A percentile compares a stretch with the other conserved stretches of the same genome.
These are phyloP conservation scores for Citrullus colocynthis DNA, from an alignment of 306 rosid species.

Conservation along the genomic window DNA sequence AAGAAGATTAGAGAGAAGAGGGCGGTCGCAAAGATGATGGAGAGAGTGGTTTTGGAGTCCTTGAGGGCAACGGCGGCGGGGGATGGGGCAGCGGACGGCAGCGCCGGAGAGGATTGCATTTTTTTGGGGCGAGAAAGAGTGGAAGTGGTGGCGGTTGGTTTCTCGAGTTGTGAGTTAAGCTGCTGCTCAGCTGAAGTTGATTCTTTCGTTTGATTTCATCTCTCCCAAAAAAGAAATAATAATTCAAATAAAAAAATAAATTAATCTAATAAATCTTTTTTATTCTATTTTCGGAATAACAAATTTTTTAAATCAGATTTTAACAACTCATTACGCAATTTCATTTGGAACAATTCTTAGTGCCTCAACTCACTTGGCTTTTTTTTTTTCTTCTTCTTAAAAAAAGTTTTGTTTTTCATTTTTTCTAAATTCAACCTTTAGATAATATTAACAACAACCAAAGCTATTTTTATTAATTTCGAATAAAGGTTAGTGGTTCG, in stretches of 20 bases:
- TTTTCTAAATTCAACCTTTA: too few species aligned
- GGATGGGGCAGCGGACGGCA: not conserved
- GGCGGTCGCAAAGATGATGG: slow-evolving; percentile 35
- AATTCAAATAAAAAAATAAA: not conserved
- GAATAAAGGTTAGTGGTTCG: too few species aligned
- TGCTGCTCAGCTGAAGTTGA: not conserved
- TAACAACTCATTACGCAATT: too few species aligned
- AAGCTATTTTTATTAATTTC: too few species aligned
- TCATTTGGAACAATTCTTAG: too few species aligned
- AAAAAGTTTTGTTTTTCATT: too few species aligned
- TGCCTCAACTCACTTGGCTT: too few species aligned
- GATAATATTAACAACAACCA: too few species aligned
- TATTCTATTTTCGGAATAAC: too few species aligned
- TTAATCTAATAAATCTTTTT: too few species aligned
- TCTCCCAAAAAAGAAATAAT: not conserved
- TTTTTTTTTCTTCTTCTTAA: too few species aligned
- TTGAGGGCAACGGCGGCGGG: slow-evolving; percentile 18
- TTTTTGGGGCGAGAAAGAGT: not conserved
- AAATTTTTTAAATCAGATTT: too few species aligned
- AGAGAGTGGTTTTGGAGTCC: slow-evolving; percentile 46
- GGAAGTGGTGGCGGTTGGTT: not conserved
- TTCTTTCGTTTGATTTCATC: not conserved
- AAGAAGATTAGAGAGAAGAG: slow-evolving; percentile 34
- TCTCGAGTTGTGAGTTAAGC: not conserved
- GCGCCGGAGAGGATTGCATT: slow-evolving; percentile 25